Base-by-base conservation (phyloP, 305 asterid genomes). In the Plantago coronopus region DNA sequence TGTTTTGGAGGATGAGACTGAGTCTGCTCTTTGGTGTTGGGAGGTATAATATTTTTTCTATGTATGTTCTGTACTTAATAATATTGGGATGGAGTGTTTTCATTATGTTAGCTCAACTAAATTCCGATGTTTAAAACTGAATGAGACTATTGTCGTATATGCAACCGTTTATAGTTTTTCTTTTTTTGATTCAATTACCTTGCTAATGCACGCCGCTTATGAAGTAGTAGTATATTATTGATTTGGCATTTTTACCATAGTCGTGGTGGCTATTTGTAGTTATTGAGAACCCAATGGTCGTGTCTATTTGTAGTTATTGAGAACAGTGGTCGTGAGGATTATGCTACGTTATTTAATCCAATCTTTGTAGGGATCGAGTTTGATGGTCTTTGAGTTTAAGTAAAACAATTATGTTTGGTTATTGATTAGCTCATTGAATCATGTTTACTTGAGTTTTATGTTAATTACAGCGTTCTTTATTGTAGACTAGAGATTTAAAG, bases 1-100 rank as follows among this genome's bases (percentile, higher is more conserved):
- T 75, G 73, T 89, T 31, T 76, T 94, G 81, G 97, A 94, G 77
- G 95, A 94, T 70, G 96, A 87, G 19, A 66, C 79, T 21, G 94
- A 79, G 60, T 54, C 65, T 50, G 84, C 94, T 54, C 90, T 89
- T 47, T 89, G 97, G 95, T 87, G 84, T 59, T 94, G 99, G 99
- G 99, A 94, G 99, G 99, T 94, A 59, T 31, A 61, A 59, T 31
- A 61, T 0, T 17, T 59, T 34, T 54, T 45, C 2, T 23, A 40
- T 38, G 44, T 29, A 51, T 5, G n/a, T 50, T 72, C 44, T 48
- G 48, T 14, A 16, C 40, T 49, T 6, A 50, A 11, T 54, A 29
- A 18, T 54, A 27, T 64, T 34, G 48, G 21, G 45, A 20, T 29
- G 17, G n/a, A 47, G 23, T 34, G 29, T 54, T 6, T 59, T 59